Evolutionary conservation across 345 rosid species (phyloP), one percentile per base, ranked within the genome.

Genomic region (Pugionium dolabratum): DNA sequence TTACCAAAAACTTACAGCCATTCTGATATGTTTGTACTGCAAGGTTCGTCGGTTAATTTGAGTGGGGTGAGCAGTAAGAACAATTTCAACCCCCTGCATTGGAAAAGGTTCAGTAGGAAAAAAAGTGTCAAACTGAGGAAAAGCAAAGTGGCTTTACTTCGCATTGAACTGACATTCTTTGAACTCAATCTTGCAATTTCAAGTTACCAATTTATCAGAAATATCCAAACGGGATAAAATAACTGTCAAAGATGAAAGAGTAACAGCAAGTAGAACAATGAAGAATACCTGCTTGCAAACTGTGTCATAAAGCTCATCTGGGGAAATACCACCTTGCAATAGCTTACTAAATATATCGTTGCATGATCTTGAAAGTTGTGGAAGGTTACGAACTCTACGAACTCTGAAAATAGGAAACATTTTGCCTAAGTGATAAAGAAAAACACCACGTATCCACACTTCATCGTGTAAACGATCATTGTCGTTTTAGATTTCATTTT

Each of bases 61-160:
- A 74, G 98, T 93, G 45, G 98, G 98, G 75, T 93, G 98, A 48
- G 98, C 98, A 55, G 97, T 93, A 48, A 93, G 97, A 76, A 93
- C 98, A 66, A 93, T 90, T 80, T 93, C 98, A 34, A 93, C 91
- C 78, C 83, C 98, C 94, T 91, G 87, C 75, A 73, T 44, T 29
- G 44, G 37, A 27, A n/a, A 52, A 43, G 31, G 10, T 35, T 52
- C 36, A 43, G 40, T 44, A 35, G 60, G 54, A 54, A 51, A 59
- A 60, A 2, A 51, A 46, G 29, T 35, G 44, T 32, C 36, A 54
- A 6, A 43, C 11, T n/a, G 18, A 41, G 61, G 53, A 29, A 26
- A 49, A 37, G 11, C 11, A 51, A 64, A 30, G 4, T 50, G 63
- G 54, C 1, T n/a, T 66, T 54, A 45, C 25, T 55, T 66, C 27